Conservation (phyloP, 441 rosid genomes). For the Corymbia calophylla region DNA sequence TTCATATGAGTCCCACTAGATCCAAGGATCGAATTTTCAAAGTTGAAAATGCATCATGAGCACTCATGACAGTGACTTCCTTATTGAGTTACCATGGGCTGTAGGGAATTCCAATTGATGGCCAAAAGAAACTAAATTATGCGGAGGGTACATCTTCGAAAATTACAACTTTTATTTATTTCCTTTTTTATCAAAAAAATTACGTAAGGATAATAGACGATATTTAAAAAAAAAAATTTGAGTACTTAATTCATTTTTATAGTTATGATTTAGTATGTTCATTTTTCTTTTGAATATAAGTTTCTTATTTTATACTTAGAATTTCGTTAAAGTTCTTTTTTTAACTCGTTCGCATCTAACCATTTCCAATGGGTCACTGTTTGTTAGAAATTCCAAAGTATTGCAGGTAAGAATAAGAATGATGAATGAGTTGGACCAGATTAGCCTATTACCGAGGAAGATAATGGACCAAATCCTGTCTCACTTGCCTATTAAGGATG, state of each 20-base stretch:
- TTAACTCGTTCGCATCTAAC: neutral
- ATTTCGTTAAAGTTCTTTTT: neutral
- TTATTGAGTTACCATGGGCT: neutral
- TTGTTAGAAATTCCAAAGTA: neutral
- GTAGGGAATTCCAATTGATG: neutral
- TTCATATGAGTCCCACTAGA: neutral
- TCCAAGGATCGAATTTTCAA: neutral
- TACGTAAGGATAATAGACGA: neutral
- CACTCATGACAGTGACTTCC: neutral
- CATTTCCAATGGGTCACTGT: neutral
- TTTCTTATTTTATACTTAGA: neutral
- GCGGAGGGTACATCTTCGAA: neutral
- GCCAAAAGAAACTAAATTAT: neutral
- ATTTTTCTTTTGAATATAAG: neutral
- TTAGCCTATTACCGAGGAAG: neutral
- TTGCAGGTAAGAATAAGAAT: neutral
- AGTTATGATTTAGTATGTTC: neutral
- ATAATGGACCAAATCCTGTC: neutral
- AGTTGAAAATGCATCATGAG: neutral
- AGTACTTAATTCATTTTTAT: neutral
- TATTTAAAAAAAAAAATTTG: neutral
- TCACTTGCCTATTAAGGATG: neutral
- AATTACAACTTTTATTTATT: neutral
- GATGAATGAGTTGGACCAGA: neutral
- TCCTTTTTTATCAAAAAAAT: neutral